Evolutionary conservation across 2,329 filamentous ascomycete species (phyloP), one percentile per base, ranked within the genome.

Genomic region (Leptographium wingfieldii): DNA sequence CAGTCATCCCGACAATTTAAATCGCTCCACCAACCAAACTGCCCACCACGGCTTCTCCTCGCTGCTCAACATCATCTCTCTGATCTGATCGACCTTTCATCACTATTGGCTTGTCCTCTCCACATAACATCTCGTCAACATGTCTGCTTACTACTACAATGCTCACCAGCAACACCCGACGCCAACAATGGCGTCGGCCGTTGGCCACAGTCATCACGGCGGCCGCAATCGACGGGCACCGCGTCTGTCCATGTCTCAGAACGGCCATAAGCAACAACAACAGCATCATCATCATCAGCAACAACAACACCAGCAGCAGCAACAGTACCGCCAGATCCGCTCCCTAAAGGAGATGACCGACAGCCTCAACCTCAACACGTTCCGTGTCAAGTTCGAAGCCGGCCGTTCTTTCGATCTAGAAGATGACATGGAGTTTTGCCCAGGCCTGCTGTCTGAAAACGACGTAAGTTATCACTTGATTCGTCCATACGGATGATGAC

Each of bases 391-490:
- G 70, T 95, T 95, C 67, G 92, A 97, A 76, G 88, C 90, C 65
- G 90, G 89, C 62, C 85, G 91, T 62, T 96, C 92, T 11, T 97
- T 97, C 69, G 92, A 97, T 67, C 81, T 97, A 63, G 92, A 96
- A 69, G 92, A 97, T 71, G 92, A 97, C 72, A 81, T 96, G 76
- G 87, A 96, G 73, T 97, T 97, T 74, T 96, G 92, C 75, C 92
- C 92, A 64, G 85, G 87, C 71, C 82, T 97, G 67, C 79, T 97
- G 77, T 95, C 91, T 43, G 92, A 96, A 76, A 91, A 83, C 74
- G 91, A 96, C 84, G 91, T 96, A 85, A 81, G 81, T 83, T 16
- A 4, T n/a, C 38, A 3, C 3, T 27, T 40, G 14, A 7, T 35
- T 10, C 12, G 38, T 40, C 38, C 2, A 5, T 31, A 31, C n/a